Conservation (phyloP, 805 yeast genomes). For the Hanseniaspora jakobsenii region DNA sequence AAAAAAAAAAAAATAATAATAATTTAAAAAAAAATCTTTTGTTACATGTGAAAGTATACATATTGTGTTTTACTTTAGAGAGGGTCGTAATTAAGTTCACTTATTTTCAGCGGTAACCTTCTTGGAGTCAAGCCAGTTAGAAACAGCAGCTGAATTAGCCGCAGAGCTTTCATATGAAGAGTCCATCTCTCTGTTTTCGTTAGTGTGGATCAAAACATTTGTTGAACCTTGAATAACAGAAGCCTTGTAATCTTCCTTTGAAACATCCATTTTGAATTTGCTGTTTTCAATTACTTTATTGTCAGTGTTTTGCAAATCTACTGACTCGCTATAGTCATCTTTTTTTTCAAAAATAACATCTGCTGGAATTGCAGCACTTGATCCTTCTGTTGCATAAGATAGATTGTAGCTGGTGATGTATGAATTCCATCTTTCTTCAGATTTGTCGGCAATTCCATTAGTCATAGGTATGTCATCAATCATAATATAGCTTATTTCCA, state of each 20-base stretch:
- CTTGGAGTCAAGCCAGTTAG: not conserved
- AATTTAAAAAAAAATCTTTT: no score
- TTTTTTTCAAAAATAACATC: slow-evolving; percentile 41
- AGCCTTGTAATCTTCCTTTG: slow-evolving; percentile 16
- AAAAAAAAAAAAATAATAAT: no score
- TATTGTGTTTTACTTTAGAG: no score
- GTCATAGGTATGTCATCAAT: slow-evolving; percentile 79
- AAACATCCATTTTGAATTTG: slow-evolving; percentile 22
- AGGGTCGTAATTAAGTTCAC: not conserved
- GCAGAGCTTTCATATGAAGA: slow-evolving; percentile 11
- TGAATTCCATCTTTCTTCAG: slow-evolving; percentile 82
- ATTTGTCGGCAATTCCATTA: slow-evolving; percentile 39
- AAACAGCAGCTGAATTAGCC: slow-evolving; percentile 15
- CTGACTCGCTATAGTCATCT: slow-evolving; percentile 32
- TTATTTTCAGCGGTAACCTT: not conserved
- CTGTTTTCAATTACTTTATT: slow-evolving; percentile 33
- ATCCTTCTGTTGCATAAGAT: slow-evolving; percentile 96
- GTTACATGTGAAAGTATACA: no score
- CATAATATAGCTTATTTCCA: slow-evolving; percentile 71
- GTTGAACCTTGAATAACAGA: slow-evolving; percentile 19
- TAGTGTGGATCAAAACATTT: slow-evolving; percentile 16
- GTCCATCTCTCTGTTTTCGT: not conserved
- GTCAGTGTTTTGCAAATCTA: slow-evolving; percentile 31
- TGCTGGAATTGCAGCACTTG: slow-evolving; percentile 36
- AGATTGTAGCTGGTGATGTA: slow-evolving; percentile 84